Conservation (phyloP, 208 protist genomes). For the Jaenimonas drosophilae region DNA sequence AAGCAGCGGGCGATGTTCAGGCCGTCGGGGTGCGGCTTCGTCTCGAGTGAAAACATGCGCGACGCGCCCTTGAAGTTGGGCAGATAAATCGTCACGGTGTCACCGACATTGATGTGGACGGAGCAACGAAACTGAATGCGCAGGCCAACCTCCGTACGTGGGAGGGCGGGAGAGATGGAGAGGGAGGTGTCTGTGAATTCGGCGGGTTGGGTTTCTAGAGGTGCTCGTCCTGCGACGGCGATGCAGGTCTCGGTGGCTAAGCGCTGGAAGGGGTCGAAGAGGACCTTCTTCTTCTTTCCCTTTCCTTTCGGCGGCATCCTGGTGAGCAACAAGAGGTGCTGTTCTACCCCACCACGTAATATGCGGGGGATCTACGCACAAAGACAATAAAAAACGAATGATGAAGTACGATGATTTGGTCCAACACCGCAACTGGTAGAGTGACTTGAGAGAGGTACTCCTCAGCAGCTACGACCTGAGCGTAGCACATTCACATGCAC, state of each 20-base stretch:
- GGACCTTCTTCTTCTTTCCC: constrained; percentile 23
- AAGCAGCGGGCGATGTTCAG: constrained; percentile 36
- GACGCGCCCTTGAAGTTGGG: constrained; percentile 51
- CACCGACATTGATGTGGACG: constrained; percentile 43
- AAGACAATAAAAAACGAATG: constrained; percentile 3
- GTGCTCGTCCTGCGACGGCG: background rate
- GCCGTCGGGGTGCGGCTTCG: constrained; percentile 14
- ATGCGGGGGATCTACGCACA: background rate
- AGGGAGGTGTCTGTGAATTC: constrained; percentile 55
- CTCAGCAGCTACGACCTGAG: no score
- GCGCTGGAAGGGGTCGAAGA: constrained; percentile 37
- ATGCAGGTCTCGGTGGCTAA: constrained; percentile 9
- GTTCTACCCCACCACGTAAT: background rate
- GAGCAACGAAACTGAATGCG: constrained; percentile 55
- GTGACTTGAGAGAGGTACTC: no score
- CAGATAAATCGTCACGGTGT: constrained; percentile 45
- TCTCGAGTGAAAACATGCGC: constrained; percentile 41
- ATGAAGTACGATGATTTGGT: background rate
- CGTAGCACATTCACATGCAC: no score
- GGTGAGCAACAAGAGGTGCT: background rate
- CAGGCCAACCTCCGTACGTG: constrained; percentile 40
- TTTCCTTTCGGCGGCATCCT: constrained; percentile 2
- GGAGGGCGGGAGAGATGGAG: constrained; percentile 40
- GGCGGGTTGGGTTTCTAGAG: constrained; percentile 9
- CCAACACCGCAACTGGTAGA: no score